Evolutionary conservation across 768 basidiomycete genomes (phyloP).

Genomic region (Tephrocybe sp.): DNA sequence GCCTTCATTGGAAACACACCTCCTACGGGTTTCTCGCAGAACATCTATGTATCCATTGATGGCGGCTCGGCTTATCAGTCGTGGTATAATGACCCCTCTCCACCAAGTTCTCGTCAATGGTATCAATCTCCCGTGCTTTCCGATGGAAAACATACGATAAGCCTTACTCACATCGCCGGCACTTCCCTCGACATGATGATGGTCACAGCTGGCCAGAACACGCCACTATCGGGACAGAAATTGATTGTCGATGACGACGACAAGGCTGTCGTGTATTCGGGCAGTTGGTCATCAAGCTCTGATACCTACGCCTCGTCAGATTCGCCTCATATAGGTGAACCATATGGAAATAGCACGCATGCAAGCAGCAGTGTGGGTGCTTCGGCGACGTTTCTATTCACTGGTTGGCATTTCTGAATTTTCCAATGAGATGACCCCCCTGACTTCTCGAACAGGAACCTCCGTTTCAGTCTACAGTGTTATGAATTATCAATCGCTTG

Average conservation of each 20-base stretch:
- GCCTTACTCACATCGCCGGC: background rate
- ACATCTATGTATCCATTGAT: conserved; percentile 4
- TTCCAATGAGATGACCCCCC: background rate
- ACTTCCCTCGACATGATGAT: conserved; percentile 3
- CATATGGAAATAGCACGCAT: background rate
- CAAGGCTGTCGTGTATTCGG: background rate
- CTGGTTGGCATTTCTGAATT: background rate
- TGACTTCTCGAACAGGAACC: background rate
- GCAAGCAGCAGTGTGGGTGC: background rate
- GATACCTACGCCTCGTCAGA: background rate
- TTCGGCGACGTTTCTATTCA: background rate
- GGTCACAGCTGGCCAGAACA: background rate
- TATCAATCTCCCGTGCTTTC: conserved; percentile 4
- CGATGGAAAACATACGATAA: conserved; percentile 1
- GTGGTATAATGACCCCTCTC: conserved; percentile 3
- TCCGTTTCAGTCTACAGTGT: background rate
- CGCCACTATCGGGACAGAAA: background rate
- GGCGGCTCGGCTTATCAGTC: background rate
- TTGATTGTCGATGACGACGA: background rate
- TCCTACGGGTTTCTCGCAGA: background rate
- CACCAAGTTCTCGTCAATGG: background rate
- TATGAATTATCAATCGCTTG: background rate
- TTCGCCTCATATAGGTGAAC: background rate
- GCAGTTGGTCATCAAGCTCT: background rate
- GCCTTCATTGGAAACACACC: conserved; percentile 2